Evolutionary conservation across 169 alveolate genomes (phyloP).

Genomic region (Cryptosporidium andersoni): DNA sequence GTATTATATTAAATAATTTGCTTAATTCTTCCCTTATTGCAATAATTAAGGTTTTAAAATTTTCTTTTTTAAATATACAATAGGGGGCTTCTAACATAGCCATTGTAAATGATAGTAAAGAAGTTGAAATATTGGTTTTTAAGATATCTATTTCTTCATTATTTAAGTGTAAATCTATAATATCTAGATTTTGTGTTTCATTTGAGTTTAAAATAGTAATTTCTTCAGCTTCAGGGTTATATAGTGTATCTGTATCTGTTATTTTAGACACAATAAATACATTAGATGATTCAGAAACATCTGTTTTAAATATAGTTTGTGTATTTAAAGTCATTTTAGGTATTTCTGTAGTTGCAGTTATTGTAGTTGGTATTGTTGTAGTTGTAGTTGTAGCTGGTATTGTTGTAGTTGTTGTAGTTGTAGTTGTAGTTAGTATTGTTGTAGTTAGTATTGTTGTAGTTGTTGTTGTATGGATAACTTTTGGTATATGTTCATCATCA

Average conservation of each 20-base stretch:
- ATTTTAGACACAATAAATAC: background rate
- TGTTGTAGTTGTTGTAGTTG: constrained; percentile 2
- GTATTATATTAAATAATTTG: constrained; percentile 11
- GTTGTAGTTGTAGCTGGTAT: background rate
- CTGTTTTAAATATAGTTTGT: background rate
- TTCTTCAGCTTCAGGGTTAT: background rate
- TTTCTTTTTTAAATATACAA: constrained; percentile 18
- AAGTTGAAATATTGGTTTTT: background rate
- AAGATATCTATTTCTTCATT: background rate
- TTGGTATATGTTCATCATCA: background rate
- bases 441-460: background rate
- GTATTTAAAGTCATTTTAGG: background rate
- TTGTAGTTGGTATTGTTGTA: background rate
- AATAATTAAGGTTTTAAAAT: constrained; percentile 14
- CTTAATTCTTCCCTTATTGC: constrained; percentile 22
- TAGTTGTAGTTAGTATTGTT: constrained; percentile 1
- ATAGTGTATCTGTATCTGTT: background rate
- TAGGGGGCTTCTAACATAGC: constrained; percentile 36
- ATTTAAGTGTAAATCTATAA: too few relatives aligned
- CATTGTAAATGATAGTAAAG: constrained; percentile 4
- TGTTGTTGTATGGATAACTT: background rate
- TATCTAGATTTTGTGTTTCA: too few relatives aligned
- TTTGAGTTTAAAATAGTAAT: too few relatives aligned
- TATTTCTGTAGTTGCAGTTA: background rate
- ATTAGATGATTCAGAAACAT: background rate